phyloP scores from a whole-genome alignment of 2,329 filamentous ascomycete genomes.

The Penicillium decumbens region DNA sequence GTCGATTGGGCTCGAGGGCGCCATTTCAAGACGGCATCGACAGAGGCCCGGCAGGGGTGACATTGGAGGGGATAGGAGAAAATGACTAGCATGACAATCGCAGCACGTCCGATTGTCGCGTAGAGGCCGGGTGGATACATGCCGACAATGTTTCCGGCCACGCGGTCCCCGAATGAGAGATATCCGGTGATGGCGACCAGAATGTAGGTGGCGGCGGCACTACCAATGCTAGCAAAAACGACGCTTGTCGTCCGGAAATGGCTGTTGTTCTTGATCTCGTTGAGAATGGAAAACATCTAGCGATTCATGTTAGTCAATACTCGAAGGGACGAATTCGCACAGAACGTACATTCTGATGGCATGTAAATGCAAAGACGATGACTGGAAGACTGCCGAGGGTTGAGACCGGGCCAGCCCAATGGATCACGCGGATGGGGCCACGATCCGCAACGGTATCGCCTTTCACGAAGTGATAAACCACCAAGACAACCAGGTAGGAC shows the following conservation, averaged over 20 bases:
- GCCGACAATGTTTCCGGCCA: conserved; percentile 86
- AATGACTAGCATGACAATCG: conserved; percentile 92
- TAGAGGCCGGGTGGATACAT: conserved; percentile 78
- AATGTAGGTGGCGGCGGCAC: conserved; percentile 80
- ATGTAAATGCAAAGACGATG: conserved; percentile 98
- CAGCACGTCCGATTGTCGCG: conserved; percentile 88
- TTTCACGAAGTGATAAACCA: conserved; percentile 82
- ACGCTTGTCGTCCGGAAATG: conserved; percentile 74
- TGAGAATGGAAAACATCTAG: conserved; percentile 97
- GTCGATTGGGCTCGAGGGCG: conserved; percentile 52
- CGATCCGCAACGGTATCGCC: conserved; percentile 71
- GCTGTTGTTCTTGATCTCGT: conserved; percentile 84
- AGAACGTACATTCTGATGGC: conserved; percentile 80
- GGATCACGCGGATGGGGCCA: conserved; percentile 68
- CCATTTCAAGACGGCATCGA: conserved; percentile 94
- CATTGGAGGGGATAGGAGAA: conserved; percentile 95
- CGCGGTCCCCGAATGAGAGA: conserved; percentile 84
- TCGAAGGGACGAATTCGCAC: background rate
- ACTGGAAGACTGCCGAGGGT: conserved; percentile 85
- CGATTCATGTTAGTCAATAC: conserved; percentile 13
- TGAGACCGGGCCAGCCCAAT: conserved; percentile 73
- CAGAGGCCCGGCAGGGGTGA: conserved; percentile 89
- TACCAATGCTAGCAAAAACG: conserved; percentile 77
- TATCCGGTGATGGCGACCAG: conserved; percentile 94
- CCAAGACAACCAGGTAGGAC: conserved; percentile 85